Percentiles rank a stretch among this genome's conserved stretches.
Conservation (phyloP, 1,139 yeast genomes). For the Diutina scorzettiae region DNA sequence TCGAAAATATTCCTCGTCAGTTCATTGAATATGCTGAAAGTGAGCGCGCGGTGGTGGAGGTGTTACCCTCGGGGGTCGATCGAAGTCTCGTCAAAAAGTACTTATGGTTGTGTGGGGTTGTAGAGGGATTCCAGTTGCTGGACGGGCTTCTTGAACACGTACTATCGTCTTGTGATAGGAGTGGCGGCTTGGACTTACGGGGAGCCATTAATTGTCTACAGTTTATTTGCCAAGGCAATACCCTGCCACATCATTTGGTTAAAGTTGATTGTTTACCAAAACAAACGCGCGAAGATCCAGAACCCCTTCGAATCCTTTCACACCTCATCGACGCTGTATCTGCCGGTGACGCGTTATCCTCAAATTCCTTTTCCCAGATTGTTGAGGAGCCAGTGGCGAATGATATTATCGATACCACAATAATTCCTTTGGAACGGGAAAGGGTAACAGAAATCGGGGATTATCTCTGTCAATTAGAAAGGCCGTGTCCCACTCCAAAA, state of each 20-base stretch:
- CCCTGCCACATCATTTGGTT: no score
- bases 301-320: slow-evolving; percentile 8
- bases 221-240: slow-evolving; percentile 43
- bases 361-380: slow-evolving; percentile 13
- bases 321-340: slow-evolving; percentile 11
- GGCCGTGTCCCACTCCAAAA: no score
- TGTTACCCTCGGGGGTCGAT: slow-evolving; percentile 12
- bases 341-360: slow-evolving; percentile 17
- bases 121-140: no score
- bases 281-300: no score
- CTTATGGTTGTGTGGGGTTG: slow-evolving; percentile 29
- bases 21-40: slow-evolving; percentile 35
- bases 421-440: slow-evolving; percentile 14
- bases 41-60: slow-evolving; percentile 24
- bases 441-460: slow-evolving; percentile 28
- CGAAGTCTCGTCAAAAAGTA: slow-evolving; percentile 17
- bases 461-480: no score
- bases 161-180: no score
- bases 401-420: neutral
- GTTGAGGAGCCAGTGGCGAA: slow-evolving; percentile 11
- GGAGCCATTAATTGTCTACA: slow-evolving; percentile 45
- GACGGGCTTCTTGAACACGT: no score
- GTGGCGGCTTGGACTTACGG: slow-evolving; percentile 52
- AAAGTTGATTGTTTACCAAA: no score
- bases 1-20: slow-evolving; percentile 39